phyloP scores from a whole-genome alignment of 2,329 filamentous ascomycete genomes.

The Colletotrichum cuscutae region DNA sequence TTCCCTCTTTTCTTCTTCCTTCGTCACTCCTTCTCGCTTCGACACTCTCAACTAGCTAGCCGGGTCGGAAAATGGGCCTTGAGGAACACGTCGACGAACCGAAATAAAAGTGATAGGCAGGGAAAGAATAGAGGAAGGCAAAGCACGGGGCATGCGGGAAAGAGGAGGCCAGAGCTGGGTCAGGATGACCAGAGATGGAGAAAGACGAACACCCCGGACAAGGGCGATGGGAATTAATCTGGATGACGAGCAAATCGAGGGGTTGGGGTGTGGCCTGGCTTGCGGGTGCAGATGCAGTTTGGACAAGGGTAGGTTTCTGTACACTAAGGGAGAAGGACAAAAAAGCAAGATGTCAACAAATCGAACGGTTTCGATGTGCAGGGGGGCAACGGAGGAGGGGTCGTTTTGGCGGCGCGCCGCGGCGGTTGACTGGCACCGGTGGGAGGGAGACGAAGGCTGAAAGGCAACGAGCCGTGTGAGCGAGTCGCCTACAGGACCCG shows the following conservation, averaged over 20 bases:
- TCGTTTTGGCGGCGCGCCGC: not conserved
- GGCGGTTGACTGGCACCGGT: not conserved
- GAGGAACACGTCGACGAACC: not conserved
- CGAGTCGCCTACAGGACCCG: not conserved
- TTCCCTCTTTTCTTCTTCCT: not conserved
- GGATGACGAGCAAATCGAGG: constrained; percentile 30
- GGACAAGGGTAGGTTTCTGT: not conserved
- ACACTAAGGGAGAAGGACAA: not conserved
- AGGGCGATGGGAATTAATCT: constrained; percentile 16
- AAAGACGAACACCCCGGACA: constrained; percentile 7
- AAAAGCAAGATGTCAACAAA: constrained; percentile 29
- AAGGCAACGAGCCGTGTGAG: not conserved
- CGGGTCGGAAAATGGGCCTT: constrained; percentile 15
- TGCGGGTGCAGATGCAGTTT: not conserved
- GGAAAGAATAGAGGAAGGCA: not conserved
- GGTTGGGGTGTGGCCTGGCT: constrained; percentile 13
- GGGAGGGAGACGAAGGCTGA: no score
- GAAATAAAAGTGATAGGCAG: constrained; percentile 4
- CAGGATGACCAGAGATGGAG: constrained; percentile 18
- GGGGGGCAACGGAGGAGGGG: constrained; percentile 8
- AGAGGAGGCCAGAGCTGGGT: constrained; percentile 27
- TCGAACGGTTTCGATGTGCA: constrained; percentile 24
- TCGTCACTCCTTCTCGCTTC: not conserved
- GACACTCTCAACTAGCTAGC: not conserved
- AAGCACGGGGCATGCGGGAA: constrained; percentile 33